Base-by-base conservation (phyloP, 768 basidiomycete species). In the Glaciozyma martinii region DNA sequence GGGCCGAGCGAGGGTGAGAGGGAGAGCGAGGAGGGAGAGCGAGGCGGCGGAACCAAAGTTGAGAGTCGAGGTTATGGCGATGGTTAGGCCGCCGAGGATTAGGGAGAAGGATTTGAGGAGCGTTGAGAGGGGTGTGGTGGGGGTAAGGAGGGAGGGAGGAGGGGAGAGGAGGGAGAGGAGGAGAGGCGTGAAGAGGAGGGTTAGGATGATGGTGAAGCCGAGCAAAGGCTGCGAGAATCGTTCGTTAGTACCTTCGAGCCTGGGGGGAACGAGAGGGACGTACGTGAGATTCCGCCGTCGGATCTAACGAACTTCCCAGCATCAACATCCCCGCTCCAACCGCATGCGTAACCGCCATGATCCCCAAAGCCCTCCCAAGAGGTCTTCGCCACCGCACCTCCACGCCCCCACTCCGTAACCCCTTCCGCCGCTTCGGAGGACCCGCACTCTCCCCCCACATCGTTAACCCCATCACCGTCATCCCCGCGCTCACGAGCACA, bases 41-140 rank as follows among this genome's bases (percentile, higher is more conserved):
- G 81, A 74, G 27, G 86, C 84, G 0, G 93, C 89, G 25, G 97
- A 84, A 12, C 89, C 90, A 77, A 94, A 94, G 76, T 97, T 95
- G 75, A 95, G 84, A 65, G 95, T 85, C 21, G 90, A 86, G 33
- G 85, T 85, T 44, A 89, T 84, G 27, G 85, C 91, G 67, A 95
- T 87, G 57, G 91, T 81, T 1, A 88, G 87, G 5, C 94, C 94
- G 29, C 89, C 83, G 54, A 88, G 77, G 75, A 92, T 89, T 32
- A 93, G 82, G 71, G 87, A 87, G 66, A 90, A 78, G 0, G 87
- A 79, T 70, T 88, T 85, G 49, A 93, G 78, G 23, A 87, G 77
- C 23, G 76, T 73, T 23, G 70, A 60, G 80, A 82, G 43, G 78
- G 74, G 27, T 79, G 80, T 33, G 1, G 59, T 53, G 49, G 49